phyloP scores from a whole-genome alignment of 139 green algal species.

The Microglena sp. region DNA sequence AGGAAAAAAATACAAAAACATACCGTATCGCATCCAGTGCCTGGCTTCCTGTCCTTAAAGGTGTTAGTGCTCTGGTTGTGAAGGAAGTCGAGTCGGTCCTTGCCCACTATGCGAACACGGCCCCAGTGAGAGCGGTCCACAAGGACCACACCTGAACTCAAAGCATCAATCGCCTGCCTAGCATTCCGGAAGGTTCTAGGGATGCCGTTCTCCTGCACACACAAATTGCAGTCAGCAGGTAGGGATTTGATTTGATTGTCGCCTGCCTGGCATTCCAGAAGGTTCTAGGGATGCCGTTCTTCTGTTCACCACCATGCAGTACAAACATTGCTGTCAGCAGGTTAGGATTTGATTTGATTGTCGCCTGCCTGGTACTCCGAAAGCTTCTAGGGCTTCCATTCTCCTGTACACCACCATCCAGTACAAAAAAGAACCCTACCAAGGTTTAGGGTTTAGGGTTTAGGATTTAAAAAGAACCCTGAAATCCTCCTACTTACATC shows the following conservation, averaged over 20 bases:
- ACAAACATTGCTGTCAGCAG: not conserved
- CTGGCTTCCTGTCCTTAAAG: too few relatives aligned
- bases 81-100: too few relatives aligned
- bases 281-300: conserved; percentile 27
- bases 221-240: not conserved
- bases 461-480: too few relatives aligned
- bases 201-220: conserved; percentile 33
- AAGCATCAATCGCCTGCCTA: conserved; percentile 31
- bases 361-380: conserved; percentile 36
- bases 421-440: too few relatives aligned
- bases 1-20: too few relatives aligned
- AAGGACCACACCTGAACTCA: conserved; percentile 40
- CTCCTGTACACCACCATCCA: too few relatives aligned
- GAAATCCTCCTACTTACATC: too few relatives aligned
- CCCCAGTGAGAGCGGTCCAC: conserved; percentile 71
- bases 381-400: conserved; percentile 41
- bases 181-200: conserved; percentile 45
- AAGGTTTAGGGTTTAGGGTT: too few relatives aligned
- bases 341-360: not conserved
- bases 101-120: too few relatives aligned
- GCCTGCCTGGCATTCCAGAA: conserved; percentile 49
- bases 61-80: too few relatives aligned
- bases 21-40: too few relatives aligned
- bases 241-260: not conserved
- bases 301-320: too few relatives aligned